phyloP scores from a whole-genome alignment of 257 asterid species.

The Penstemon eatonii region DNA sequence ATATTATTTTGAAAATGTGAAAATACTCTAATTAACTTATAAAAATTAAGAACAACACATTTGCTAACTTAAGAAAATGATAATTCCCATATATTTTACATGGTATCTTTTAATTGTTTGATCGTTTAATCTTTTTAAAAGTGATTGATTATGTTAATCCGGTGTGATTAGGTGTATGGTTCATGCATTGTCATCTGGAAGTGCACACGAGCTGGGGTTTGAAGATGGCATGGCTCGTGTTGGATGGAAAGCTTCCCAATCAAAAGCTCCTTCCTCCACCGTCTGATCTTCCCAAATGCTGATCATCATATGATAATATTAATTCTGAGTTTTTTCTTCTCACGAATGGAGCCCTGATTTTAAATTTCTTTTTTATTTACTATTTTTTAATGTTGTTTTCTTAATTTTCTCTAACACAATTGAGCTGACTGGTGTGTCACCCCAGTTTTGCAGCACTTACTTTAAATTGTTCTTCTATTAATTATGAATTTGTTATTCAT shows the following conservation, averaged over 20 bases:
- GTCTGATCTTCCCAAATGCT: slow-evolving; percentile 46
- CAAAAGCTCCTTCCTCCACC: slow-evolving; percentile 49
- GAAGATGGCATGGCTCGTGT: slow-evolving; percentile 52
- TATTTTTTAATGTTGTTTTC: neutral
- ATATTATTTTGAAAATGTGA: no score
- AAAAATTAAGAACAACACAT: neutral
- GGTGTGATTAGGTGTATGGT: slow-evolving; percentile 39
- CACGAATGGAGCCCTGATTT: neutral
- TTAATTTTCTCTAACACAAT: neutral
- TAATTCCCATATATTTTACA: no score
- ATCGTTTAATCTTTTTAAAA: no score
- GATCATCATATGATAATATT: slow-evolving; percentile 10
- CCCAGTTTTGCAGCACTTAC: slow-evolving; percentile 15
- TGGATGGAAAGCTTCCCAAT: slow-evolving; percentile 42
- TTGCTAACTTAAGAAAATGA: no score
- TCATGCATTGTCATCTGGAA: slow-evolving; percentile 48
- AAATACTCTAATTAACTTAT: no score
- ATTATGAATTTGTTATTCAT: no score
- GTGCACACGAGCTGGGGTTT: slow-evolving; percentile 50
- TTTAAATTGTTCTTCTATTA: neutral
- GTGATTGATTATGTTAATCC: no score
- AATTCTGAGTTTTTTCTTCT: neutral
- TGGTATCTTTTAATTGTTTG: neutral
- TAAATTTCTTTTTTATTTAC: neutral
- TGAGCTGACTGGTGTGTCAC: slow-evolving; percentile 16